Evolutionary conservation across 2,329 filamentous ascomycete genomes (phyloP).

Genomic region (Neofusicoccum kwambonambiense): DNA sequence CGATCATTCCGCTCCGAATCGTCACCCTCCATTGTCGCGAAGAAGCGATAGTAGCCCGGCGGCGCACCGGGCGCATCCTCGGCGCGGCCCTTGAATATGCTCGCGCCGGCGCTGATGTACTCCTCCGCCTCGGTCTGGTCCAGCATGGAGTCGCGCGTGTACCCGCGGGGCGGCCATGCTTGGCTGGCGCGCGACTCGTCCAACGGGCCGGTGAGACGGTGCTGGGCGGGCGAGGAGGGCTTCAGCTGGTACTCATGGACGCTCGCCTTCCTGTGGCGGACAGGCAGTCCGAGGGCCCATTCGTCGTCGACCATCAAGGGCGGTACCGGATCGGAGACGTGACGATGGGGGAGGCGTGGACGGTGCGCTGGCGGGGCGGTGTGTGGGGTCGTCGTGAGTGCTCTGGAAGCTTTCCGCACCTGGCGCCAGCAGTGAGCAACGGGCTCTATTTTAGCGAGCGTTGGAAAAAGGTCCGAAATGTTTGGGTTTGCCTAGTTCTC

Average conservation of each 20-base stretch:
- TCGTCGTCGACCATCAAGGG: constrained; percentile 17
- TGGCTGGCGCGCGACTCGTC: constrained; percentile 35
- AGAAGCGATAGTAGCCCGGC: constrained; percentile 38
- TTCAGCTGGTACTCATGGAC: not conserved
- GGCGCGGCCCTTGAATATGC: constrained; percentile 40
- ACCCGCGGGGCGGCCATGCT: constrained; percentile 43
- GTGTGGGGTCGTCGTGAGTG: constrained; percentile 22
- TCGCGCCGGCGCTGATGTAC: constrained; percentile 38
- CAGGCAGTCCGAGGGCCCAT: constrained; percentile 15
- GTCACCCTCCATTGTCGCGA: constrained; percentile 41
- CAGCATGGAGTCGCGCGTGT: constrained; percentile 33
- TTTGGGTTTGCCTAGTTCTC: not conserved
- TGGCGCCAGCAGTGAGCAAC: constrained; percentile 4
- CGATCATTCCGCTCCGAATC: constrained; percentile 39
- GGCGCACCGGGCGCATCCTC: constrained; percentile 38
- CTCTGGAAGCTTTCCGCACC: constrained; percentile 14
- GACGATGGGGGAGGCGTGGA: constrained; percentile 35
- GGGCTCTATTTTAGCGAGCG: constrained; percentile 8
- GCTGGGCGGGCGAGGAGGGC: not conserved
- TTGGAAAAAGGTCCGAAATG: not conserved
- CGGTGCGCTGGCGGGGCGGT: constrained; percentile 31
- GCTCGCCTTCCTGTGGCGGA: constrained; percentile 7
- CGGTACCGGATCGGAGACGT: constrained; percentile 31
- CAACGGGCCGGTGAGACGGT: constrained; percentile 19
- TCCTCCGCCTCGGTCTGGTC: constrained; percentile 36